Percentiles rank a stretch among this genome's conserved stretches.
phyloP scores from a whole-genome alignment of 176 grass and related monocot species.

The Urochloa ruziziensis region DNA sequence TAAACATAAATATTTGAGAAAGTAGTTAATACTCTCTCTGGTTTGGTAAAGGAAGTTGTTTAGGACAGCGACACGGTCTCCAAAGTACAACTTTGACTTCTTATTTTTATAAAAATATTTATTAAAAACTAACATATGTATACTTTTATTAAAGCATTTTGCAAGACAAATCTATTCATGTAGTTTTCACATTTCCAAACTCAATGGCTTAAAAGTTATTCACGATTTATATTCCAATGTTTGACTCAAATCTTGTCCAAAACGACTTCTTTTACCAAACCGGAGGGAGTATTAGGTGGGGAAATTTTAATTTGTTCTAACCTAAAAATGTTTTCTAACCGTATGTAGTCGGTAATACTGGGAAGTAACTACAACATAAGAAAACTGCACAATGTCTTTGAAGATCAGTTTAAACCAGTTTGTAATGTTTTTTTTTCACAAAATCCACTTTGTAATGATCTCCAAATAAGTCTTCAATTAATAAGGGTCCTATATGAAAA shows the following conservation, averaged over 20 bases:
- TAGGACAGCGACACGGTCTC: too few relatives aligned
- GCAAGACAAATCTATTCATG: too few relatives aligned
- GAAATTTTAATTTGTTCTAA: neutral
- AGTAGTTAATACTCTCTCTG: neutral
- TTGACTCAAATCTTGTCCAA: too few relatives aligned
- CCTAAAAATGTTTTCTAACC: neutral
- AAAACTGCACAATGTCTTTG: neutral
- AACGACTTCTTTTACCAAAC: too few relatives aligned
- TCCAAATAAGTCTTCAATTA: neutral
- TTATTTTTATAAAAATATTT: too few relatives aligned
- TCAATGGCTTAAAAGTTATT: too few relatives aligned
- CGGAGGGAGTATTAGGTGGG: neutral
- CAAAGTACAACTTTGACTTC: too few relatives aligned
- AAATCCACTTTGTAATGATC: neutral
- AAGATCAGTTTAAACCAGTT: neutral
- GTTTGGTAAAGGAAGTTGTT: too few relatives aligned
- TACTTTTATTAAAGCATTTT: too few relatives aligned
- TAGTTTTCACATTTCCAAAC: too few relatives aligned
- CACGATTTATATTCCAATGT: too few relatives aligned
- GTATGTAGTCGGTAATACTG: neutral
- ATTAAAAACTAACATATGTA: too few relatives aligned
- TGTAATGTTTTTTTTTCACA: neutral
- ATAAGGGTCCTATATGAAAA: neutral
- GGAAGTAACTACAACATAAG: neutral
- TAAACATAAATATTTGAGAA: neutral